These are phyloP conservation scores for Furcasterigmium sp. DNA, from an alignment of 2,329 filamentous ascomycete genomes.

Conservation along the genomic window DNA sequence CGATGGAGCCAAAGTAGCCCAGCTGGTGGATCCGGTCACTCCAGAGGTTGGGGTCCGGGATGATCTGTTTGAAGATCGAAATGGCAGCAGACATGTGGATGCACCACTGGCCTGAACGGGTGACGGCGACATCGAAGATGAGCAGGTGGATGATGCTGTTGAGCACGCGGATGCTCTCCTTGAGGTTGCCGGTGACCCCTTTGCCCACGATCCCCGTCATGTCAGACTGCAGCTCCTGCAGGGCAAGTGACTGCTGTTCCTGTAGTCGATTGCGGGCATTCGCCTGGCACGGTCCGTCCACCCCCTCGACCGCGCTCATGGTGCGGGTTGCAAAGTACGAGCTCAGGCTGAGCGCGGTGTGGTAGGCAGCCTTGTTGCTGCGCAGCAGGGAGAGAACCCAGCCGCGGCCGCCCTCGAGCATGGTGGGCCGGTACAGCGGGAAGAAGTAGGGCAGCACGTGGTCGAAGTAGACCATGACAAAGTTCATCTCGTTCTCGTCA, in stretches of 20 bases:
- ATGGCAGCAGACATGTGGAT: constrained; percentile 45
- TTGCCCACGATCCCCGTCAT: constrained; percentile 28
- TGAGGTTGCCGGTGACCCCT: constrained; percentile 21
- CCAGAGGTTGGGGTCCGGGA: constrained; percentile 31
- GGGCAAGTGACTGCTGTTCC: constrained; percentile 36
- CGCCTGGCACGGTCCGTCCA: constrained; percentile 10
- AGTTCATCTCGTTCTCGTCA: constrained; percentile 21
- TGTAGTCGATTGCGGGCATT: constrained; percentile 33
- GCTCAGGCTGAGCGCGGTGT: constrained; percentile 50
- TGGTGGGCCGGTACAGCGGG: constrained; percentile 54
- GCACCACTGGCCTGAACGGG: constrained; percentile 42
- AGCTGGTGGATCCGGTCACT: constrained; percentile 23
- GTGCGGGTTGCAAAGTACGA: constrained; percentile 51
- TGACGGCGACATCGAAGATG: constrained; percentile 43
- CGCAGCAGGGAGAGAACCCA: constrained; percentile 56
- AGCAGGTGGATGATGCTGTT: constrained; percentile 49
- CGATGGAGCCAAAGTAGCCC: constrained; percentile 6
- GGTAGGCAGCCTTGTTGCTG: constrained; percentile 52
- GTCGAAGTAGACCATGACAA: constrained; percentile 56
- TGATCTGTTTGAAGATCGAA: constrained; percentile 41
- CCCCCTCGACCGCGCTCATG: constrained; percentile 23
- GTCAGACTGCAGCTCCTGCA: constrained; percentile 37
- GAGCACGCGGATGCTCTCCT: constrained; percentile 34
- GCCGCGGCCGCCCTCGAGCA: constrained; percentile 51
- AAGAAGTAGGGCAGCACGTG: constrained; percentile 58